phyloP scores from a whole-genome alignment of 2,329 filamentous ascomycete genomes.

The Ceratocystis ficicola region DNA sequence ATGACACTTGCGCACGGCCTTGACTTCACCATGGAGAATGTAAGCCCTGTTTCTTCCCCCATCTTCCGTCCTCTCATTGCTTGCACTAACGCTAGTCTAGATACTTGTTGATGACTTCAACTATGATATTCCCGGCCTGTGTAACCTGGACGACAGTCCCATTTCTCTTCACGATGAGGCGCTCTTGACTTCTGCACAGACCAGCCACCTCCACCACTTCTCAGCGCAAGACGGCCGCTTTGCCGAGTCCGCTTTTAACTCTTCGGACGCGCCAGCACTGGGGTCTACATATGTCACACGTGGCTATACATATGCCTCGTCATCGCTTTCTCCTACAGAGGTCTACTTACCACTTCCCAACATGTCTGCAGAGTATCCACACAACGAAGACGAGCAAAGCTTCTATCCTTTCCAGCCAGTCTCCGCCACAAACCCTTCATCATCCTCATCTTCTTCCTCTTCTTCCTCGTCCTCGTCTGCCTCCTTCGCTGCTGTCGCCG shows the following conservation, averaged over 20 bases:
- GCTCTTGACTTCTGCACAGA: not conserved
- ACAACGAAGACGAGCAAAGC: constrained; percentile 30
- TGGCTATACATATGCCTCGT: not conserved
- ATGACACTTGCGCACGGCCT: not conserved
- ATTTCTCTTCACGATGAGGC: constrained; percentile 24
- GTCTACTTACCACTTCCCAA: not conserved
- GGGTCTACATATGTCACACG: not conserved
- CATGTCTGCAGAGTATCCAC: constrained; percentile 32
- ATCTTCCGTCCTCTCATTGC: not conserved
- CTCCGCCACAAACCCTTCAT: not conserved
- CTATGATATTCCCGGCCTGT: constrained; percentile 22
- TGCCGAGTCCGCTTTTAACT: not conserved
- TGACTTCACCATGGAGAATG: constrained; percentile 1
- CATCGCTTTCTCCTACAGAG: not conserved
- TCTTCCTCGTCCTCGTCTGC: too few species aligned
- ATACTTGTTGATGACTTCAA: constrained; percentile 24
- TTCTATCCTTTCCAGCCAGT: constrained; percentile 41
- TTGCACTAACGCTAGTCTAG: not conserved
- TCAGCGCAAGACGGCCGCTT: not conserved
- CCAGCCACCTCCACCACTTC: not conserved
- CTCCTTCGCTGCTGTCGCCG: not conserved
- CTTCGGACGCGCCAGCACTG: not conserved
- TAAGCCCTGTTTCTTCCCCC: not conserved
- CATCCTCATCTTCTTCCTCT: too few species aligned
- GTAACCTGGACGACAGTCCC: constrained; percentile 26